Evolutionary conservation across 805 yeast species (phyloP), one percentile per base, ranked within the genome.

Genomic region (Saturnispora serradocipensis): DNA sequence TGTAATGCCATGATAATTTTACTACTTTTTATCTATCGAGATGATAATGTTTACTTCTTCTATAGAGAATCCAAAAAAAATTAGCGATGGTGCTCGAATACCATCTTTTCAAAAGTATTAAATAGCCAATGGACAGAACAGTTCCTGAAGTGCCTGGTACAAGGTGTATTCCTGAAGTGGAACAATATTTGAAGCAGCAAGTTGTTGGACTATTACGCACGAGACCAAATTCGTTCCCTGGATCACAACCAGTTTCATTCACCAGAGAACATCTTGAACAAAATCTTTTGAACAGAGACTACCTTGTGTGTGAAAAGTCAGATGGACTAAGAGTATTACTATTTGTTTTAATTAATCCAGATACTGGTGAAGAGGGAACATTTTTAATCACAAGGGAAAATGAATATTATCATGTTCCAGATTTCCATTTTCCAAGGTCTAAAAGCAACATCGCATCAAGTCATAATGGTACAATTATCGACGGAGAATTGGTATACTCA

Each of bases 171-270:
- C 83, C 81, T 1, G 80, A 80, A 49, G 86, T 86, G 20, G 80
- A 85, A 0, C 76, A 75, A 25, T 88, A 79, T 52, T 73, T 91
- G 50, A 79, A 82, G 61, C 73, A 73, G 49, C 81, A 82, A 68
- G 84, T 90, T 4, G 82, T 89, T 43, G 63, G 79, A 60, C 70
- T 85, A 55, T 63, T 84, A 59, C 72, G 79, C 58, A 70, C 82
- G 57, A 74, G 81, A 32, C 74, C 77, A 40, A 72, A 76, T 16
- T 59, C 67, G 1, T 90, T 90, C 60, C 95, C 96, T 2, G 97
- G 99, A 0, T 83, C 97, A 1, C 99, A 95, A 67, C 99, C 99
- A 0, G 87, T 91, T 2, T 87, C 96, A 25, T 90, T 93, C 63
- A 82, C 86, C 43, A 74, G 88, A 51, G 71, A 75, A 34, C 97